Evolutionary conservation across 495 filamentous ascomycete genomes (phyloP), one percentile per base, ranked within the genome.

Genomic region (Penicillium silybi): DNA sequence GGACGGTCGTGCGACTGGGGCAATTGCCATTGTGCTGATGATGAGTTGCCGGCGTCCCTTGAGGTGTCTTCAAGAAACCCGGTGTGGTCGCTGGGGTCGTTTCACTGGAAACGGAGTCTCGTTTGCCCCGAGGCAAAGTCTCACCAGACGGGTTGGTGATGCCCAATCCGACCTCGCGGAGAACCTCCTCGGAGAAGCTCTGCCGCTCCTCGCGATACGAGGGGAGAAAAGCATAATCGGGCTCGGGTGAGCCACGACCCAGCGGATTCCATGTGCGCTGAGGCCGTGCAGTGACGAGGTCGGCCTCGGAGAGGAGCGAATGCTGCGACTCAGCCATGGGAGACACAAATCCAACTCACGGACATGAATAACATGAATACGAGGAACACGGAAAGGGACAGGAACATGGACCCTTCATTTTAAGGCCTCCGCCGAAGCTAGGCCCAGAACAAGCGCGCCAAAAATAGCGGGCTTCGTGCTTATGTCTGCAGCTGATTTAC

Each of bases 111-210:
- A 43, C 22, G 32, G 59, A 58, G 8, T 47, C 48, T 13, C 46
- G 53, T 17, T 50, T 50, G 2, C 27, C 37, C 15, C 17, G 46
- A 5, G 52, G 59, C 1, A 61, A 34, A 0, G 54, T 29, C 3
- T 63, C 59, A 3, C 40, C 57, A 0, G 43, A 22, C 11, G 51
- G 11, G 41, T 53, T 50, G 11, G 57, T 58, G 19, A 65, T 63
- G 1, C 62, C 59, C 22, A 65, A 18, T 15, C 59, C 62, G 2
- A 65, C 42, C 26, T 65, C 62, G 6, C 53, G 56, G 13, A 60
- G 27, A 1, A 53, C 56, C 27, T 58, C 57, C 27, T 63, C 54
- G 5, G 59, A 53, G 51, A 56, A 63, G 41, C 48, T 53, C 40
- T 42, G 29, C 11, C 49, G 22, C 43, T 45, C 10, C 2, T 38